Base-by-base conservation (phyloP, 163 green algal genomes). In the Scenedesmus sp. region DNA sequence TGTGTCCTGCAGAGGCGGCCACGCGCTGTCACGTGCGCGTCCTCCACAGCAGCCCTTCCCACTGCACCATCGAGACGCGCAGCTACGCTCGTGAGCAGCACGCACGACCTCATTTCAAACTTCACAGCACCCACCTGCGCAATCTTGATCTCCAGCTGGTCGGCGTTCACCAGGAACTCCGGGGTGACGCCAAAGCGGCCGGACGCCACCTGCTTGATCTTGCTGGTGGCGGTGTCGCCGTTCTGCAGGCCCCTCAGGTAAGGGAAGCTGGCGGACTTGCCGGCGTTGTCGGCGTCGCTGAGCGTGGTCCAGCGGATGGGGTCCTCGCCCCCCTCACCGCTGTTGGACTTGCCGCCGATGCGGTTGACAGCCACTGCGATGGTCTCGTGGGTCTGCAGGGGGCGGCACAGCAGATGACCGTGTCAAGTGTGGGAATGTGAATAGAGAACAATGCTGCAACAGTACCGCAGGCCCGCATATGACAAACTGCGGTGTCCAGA, bases 61-160 rank as follows among this genome's bases (percentile, higher is more conserved):
- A n/a, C n/a, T n/a, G n/a, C n/a, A n/a, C n/a, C n/a, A n/a, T n/a
- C n/a, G n/a, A n/a, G n/a, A n/a, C n/a, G n/a, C n/a, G n/a, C n/a
- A n/a, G n/a, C n/a, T n/a, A n/a, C n/a, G n/a, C n/a, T n/a, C n/a
- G n/a, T n/a, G 12, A 37, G 10, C 33, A 10, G 18, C 15, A 30
- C n/a, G n/a, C n/a, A 33, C 30, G 20, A 76, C 65, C 40, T 76
- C 65, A 15, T 30, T 40, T 30, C 65, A 76, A 68, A 68, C 56
- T 78, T 49, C 42, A 15, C 65, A n/a, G n/a, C n/a, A 82, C 84
- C 13, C 81, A 90, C 76, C 94, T 98, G 98, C 7, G 98, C 98
- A 49, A 99, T 96, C 96, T 99, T 99, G 95, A 99, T 99, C 95
- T 99, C 98, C 92, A 99, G 94, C 96, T 99, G 98, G 88, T 99